Evolutionary conservation across 768 basidiomycete species (phyloP).

Genomic region (Termitomyces sp.): DNA sequence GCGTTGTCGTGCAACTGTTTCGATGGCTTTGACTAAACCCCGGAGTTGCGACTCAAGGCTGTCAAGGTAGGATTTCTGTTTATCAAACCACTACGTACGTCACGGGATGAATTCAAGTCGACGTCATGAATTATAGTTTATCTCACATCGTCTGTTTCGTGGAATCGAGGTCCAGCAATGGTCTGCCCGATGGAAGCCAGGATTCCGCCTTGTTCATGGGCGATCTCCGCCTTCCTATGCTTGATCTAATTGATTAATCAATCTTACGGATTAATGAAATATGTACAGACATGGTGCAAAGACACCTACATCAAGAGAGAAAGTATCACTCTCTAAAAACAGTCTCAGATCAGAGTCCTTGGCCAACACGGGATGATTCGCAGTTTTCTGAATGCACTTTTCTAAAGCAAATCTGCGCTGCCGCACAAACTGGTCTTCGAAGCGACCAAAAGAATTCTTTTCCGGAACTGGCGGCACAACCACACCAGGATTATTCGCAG

Average conservation of each 20-base stretch:
- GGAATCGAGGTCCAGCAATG: slow-evolving; percentile 72
- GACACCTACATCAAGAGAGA: slow-evolving; percentile 75
- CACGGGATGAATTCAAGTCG: slow-evolving; percentile 1
- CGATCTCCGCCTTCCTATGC: slow-evolving; percentile 72
- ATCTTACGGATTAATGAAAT: not conserved
- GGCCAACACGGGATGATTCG: slow-evolving; percentile 84
- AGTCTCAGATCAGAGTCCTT: slow-evolving; percentile 84
- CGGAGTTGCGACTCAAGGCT: slow-evolving; percentile 86
- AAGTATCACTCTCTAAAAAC: slow-evolving; percentile 92
- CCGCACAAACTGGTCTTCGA: slow-evolving; percentile 87
- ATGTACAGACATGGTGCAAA: not conserved
- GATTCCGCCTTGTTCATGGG: slow-evolving; percentile 74
- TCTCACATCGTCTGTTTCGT: slow-evolving; percentile 81
- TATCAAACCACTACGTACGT: slow-evolving; percentile 78
- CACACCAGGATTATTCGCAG: slow-evolving; percentile 90
- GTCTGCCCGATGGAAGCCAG: slow-evolving; percentile 81
- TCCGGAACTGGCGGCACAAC: slow-evolving; percentile 96
- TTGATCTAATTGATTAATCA: slow-evolving; percentile 57
- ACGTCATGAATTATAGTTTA: not conserved
- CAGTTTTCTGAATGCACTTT: slow-evolving; percentile 88
- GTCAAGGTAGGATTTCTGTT: slow-evolving; percentile 79
- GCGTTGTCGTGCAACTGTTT: slow-evolving; percentile 78
- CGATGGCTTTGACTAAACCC: slow-evolving; percentile 81
- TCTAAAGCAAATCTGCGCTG: slow-evolving; percentile 81
- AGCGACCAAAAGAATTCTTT: slow-evolving; percentile 90